These are phyloP conservation scores for Escovopsis weberi DNA, from an alignment of 2,329 filamentous ascomycete species.

Conservation along the genomic window DNA sequence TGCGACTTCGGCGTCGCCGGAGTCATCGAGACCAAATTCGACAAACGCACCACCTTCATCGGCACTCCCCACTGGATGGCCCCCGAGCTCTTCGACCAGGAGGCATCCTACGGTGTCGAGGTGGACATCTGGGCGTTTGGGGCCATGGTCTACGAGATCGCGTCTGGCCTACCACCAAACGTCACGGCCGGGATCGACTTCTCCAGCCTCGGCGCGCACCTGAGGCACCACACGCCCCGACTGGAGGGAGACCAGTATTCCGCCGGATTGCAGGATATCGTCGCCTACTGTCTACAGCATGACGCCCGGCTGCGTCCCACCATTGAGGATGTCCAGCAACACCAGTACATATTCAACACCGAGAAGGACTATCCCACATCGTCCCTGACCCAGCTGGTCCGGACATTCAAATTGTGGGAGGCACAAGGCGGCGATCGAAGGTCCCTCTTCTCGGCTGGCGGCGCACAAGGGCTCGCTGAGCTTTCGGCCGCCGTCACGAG, in stretches of 20 bases:
- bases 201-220: constrained; percentile 38
- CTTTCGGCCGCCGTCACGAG: constrained; percentile 30
- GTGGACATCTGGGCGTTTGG: constrained; percentile 80
- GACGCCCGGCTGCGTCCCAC: constrained; percentile 54
- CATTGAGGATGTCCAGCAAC: constrained; percentile 54
- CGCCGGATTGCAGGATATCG: constrained; percentile 49
- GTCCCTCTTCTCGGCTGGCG: constrained; percentile 46
- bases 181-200: constrained; percentile 35
- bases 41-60: constrained; percentile 68
- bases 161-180: constrained; percentile 62
- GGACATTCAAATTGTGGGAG: constrained; percentile 63
- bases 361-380: constrained; percentile 47
- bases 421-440: constrained; percentile 55
- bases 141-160: constrained; percentile 67
- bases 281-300: constrained; percentile 59
- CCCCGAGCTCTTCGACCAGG: constrained; percentile 56
- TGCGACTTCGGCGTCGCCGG: constrained; percentile 78
- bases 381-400: constrained; percentile 49
- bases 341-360: constrained; percentile 54
- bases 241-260: constrained; percentile 62
- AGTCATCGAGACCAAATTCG: constrained; percentile 57
- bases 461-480: constrained; percentile 36
- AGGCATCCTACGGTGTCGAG: constrained; percentile 52
- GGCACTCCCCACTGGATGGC: constrained; percentile 83
- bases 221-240: constrained; percentile 49